These are phyloP conservation scores for Neofusicoccum laricinum DNA, from an alignment of 2,329 filamentous ascomycete species.

Conservation along the genomic window DNA sequence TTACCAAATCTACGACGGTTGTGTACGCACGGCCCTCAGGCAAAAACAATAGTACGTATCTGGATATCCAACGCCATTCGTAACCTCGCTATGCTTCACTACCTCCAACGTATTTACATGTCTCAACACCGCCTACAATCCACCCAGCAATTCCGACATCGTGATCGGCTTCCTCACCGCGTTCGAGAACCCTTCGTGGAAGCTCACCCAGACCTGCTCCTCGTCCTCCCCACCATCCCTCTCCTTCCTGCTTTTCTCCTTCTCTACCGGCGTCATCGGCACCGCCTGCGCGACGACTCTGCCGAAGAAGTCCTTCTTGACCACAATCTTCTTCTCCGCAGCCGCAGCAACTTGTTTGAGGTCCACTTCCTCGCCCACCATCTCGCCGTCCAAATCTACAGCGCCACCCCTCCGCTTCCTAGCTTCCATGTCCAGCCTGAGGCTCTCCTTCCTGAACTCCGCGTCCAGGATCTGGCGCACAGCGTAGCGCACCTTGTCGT, in stretches of 20 bases:
- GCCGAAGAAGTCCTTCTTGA: conserved; percentile 85
- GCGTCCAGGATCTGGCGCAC: conserved; percentile 91
- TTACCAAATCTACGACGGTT: too few species aligned
- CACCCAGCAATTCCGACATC: conserved; percentile 71
- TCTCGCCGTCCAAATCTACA: conserved; percentile 26
- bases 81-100: too few species aligned
- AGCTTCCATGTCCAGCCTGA: conserved; percentile 63
- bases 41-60: too few species aligned
- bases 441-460: conserved; percentile 74
- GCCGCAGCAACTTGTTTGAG: conserved; percentile 18
- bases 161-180: conserved; percentile 86
- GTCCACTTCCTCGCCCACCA: conserved; percentile 20
- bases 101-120: too few species aligned
- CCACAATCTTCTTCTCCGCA: conserved; percentile 26
- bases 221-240: conserved; percentile 30
- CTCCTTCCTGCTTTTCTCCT: conserved; percentile 32
- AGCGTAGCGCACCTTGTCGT: conserved; percentile 80
- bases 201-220: conserved; percentile 78
- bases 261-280: conserved; percentile 39
- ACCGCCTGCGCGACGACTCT: conserved; percentile 56
- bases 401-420: conserved; percentile 53
- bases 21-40: too few species aligned
- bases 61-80: not conserved
- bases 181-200: conserved; percentile 87
- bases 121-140: conserved; percentile 45